phyloP scores from a whole-genome alignment of 257 asterid species.

The Rauvolfia tetraphylla region DNA sequence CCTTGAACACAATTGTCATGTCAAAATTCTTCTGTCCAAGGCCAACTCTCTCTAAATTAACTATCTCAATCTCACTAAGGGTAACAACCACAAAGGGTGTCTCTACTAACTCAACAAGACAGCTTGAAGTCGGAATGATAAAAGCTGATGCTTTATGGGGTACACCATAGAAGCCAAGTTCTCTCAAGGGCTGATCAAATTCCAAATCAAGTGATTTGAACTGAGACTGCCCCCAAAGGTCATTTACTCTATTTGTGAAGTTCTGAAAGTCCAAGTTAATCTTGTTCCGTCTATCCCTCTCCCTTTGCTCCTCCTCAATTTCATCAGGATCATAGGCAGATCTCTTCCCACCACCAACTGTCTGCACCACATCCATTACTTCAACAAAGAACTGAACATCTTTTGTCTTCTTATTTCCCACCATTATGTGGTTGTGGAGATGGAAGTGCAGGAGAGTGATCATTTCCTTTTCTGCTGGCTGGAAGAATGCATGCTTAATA shows the following conservation, averaged over 20 bases:
- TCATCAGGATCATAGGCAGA: constrained; percentile 21
- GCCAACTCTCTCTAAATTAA: constrained; percentile 16
- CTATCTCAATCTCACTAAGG: constrained; percentile 19
- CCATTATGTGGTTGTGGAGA: constrained; percentile 23
- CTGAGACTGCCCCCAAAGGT: constrained; percentile 19
- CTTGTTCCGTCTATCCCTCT: constrained; percentile 17
- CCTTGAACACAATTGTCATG: constrained; percentile 19
- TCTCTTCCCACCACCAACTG: constrained; percentile 14
- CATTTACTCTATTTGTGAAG: constrained; percentile 9
- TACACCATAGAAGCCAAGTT: constrained; percentile 23
- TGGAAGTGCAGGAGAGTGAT: constrained; percentile 19
- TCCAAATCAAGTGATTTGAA: constrained; percentile 12
- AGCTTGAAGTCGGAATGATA: constrained; percentile 14
- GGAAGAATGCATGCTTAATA: constrained; percentile 20
- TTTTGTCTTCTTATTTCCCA: constrained; percentile 23
- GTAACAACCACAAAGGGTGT: constrained; percentile 13
- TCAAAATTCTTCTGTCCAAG: constrained; percentile 22
- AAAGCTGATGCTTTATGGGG: constrained; percentile 20
- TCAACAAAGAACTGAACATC: constrained; percentile 31
- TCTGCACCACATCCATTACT: constrained; percentile 18
- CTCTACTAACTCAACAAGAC: constrained; percentile 17
- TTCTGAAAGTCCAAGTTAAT: constrained; percentile 18
- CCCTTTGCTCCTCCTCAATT: constrained; percentile 19
- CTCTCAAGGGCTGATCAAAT: constrained; percentile 18
- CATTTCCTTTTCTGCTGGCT: constrained; percentile 22